Percentiles rank a stretch among this genome's conserved stretches.
Conservation (phyloP, 1,139 yeast species). For the Meyerozyma smithsonii region DNA sequence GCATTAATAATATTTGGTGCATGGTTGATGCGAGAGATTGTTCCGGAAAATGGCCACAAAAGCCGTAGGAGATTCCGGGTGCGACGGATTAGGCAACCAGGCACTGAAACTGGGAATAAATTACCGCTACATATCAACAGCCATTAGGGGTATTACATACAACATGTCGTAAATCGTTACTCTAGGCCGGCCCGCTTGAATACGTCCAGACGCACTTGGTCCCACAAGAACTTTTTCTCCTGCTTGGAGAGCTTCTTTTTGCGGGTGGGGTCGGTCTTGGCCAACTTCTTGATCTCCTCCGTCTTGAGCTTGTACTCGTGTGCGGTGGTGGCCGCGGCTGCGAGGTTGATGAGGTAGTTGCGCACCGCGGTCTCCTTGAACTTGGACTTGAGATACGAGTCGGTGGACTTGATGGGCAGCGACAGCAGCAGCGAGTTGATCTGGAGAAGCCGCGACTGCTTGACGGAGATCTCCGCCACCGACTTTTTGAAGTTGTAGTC, state of each 20-base stretch:
- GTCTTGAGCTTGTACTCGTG: slow-evolving; percentile 43
- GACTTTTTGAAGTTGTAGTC: slow-evolving; percentile 41
- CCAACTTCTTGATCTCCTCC: slow-evolving; percentile 27
- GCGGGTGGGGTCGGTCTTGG: slow-evolving; percentile 10
- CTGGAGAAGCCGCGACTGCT: slow-evolving; percentile 44
- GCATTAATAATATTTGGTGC: too few species aligned
- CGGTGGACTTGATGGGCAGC: slow-evolving; percentile 27
- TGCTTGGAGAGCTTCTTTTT: slow-evolving; percentile 34
- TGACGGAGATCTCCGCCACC: slow-evolving; percentile 51
- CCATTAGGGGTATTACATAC: too few species aligned
- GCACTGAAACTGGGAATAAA: too few species aligned
- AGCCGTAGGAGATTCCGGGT: too few species aligned
- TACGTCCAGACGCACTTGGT: slow-evolving; percentile 45
- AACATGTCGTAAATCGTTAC: slow-evolving; percentile 4
- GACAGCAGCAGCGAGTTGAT: slow-evolving; percentile 26
- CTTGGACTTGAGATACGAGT: slow-evolving; percentile 28
- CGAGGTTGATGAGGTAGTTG: slow-evolving; percentile 46
- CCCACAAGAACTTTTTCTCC: slow-evolving; percentile 46
- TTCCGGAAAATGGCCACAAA: too few species aligned
- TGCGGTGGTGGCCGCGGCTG: slow-evolving; percentile 54
- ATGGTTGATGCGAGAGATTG: too few species aligned
- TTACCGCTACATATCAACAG: too few species aligned
- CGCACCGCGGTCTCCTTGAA: slow-evolving; percentile 46
- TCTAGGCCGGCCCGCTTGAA: slow-evolving; percentile 46
- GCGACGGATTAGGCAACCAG: too few species aligned